Conservation (phyloP, 148 eudicot species). For the Rhododendron mucronatum region DNA sequence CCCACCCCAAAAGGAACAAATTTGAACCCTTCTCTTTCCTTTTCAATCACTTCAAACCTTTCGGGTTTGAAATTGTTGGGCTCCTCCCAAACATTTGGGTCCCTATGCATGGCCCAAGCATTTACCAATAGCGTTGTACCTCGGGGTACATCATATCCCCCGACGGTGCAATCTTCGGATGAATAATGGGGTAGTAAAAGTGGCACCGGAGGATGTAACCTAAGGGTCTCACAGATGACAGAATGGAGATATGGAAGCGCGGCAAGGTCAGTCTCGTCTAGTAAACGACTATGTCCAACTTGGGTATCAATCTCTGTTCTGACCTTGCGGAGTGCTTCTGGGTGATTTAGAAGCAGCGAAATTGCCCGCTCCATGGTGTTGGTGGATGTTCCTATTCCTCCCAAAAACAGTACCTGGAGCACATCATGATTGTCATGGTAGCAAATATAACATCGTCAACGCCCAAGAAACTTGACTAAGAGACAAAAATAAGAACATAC, state of each 20-base stretch:
- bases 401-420: constrained; percentile 19
- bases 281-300: constrained; percentile 19
- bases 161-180: constrained; percentile 21
- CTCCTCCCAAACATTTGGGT: constrained; percentile 25
- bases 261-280: constrained; percentile 21
- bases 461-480: neutral
- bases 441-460: neutral
- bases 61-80: constrained; percentile 29
- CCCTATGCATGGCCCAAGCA: neutral
- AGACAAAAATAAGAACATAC: neutral
- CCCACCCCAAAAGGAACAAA: constrained; percentile 36
- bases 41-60: constrained; percentile 17
- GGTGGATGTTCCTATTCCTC: constrained; percentile 28
- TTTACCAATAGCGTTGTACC: constrained; percentile 18
- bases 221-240: constrained; percentile 20
- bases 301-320: constrained; percentile 18
- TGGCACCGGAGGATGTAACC: constrained; percentile 22
- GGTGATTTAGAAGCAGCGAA: constrained; percentile 25
- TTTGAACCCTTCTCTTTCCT: constrained; percentile 19
- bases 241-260: constrained; percentile 24
- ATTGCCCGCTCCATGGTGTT: constrained; percentile 25
- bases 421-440: neutral
- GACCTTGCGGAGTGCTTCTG: constrained; percentile 10
- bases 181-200: constrained; percentile 31
- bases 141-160: constrained; percentile 24